Evolutionary conservation across 805 yeast species (phyloP), one percentile per base, ranked within the genome.

Genomic region (Cyberlindnera mississippiensis): DNA sequence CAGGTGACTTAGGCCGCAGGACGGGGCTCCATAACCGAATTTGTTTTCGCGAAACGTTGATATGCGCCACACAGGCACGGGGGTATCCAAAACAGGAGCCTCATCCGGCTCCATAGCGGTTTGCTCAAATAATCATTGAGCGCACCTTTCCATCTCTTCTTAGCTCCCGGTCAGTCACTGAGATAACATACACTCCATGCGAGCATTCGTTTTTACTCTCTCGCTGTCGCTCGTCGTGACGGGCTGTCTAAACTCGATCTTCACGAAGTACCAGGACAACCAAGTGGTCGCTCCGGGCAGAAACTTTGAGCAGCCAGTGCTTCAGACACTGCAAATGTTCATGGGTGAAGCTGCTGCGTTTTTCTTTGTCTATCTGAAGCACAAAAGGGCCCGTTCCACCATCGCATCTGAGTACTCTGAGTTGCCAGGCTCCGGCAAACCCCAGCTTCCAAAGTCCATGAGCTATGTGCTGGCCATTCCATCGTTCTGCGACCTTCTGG

Each of bases 241-340:
- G 4, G 95, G 95, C 12, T 78, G 86, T 41, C 60, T 79, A 50
- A 85, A 85, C 66, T 82, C 93, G 10, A 66, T 85, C 35, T 70
- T 82, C 48, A 82, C 91, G 15, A 85, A 85, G 59, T 78, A 63
- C 55, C 93, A 85, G 57, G 93, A 85, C 56, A 74, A 79, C 55
- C 87, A 82, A 55, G 81, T 87, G 61, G 83, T 85, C 4, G 65
- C 72, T 14, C 49, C 61, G 2, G 77, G 68, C 35, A 60, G 64
- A 28, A 60, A 64, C 44, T 85, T 83, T 54, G 85, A 85, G 50
- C 90, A 85, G 62, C 93, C 95, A 0, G 87, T 82, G 7, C 57
- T 85, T 28, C 93, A 85, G 58, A 80, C 93, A 2, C 63, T 82
- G 15, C 91, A 85, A 61, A 85, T 85, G 93, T 85, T 85, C 55